Base-by-base conservation (phyloP, 1,284 basidiomycete species). In the Rhodotorula mucilaginosa region DNA sequence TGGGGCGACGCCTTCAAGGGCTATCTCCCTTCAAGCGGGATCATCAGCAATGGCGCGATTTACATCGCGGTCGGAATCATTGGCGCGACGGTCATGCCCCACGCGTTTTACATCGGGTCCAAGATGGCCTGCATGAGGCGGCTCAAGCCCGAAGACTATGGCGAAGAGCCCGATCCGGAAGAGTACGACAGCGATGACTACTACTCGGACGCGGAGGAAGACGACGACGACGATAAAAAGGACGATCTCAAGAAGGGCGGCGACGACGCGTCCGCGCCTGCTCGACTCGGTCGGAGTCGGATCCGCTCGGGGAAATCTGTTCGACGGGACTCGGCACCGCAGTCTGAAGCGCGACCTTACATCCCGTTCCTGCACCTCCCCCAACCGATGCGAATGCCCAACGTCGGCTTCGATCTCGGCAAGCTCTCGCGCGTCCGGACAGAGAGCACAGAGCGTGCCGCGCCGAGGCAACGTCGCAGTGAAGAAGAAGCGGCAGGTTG, bases 1-100 rank as follows among this genome's bases (percentile, higher is more conserved):
- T 97, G 93, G 94, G 85, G 83, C 23, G 82, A 84, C 51, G 90
- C 90, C 1, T 96, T 98, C 80, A 79, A 87, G n/a, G 95, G 95
- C 16, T 95, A 88, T 78, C 65, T 97, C 18, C 95, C 95, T 0
- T 80, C 79, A 0, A 89, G 89, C 2, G 87, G 78, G 26, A 82
- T 91, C 39, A 85, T 92, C 70, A 79, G 84, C 58, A 83, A 83
- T 1, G 86, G 87, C 23, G 84, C 88, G 13, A 82, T 97, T 3
- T 98, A 97, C 80, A 88, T 89, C 13, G 90, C 91, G 19, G 83
- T 86, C 39, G 85, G 85, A 34, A 89, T 92, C 70, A 80, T 92
- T 18, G 91, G 91, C 29, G 90, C 91, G 2, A 93, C 91, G 0
- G 88, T 92, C 58, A 93, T 89, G 94, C 94, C 95, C 0, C 95